phyloP scores from a whole-genome alignment of 108 stramenopile genomes.

The Fragilaria radians region DNA sequence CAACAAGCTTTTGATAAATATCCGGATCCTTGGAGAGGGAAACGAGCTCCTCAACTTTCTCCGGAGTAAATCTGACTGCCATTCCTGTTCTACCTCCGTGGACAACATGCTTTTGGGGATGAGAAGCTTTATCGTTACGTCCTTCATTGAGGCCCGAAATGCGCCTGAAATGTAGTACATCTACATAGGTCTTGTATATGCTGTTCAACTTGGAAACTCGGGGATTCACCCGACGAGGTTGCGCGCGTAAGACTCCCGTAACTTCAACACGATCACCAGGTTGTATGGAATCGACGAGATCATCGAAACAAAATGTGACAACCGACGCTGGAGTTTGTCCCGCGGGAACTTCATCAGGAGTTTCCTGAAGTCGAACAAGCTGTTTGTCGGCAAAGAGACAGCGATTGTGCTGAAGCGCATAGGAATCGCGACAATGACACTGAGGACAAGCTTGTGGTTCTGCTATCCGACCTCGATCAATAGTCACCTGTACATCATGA shows the following conservation, averaged over 20 bases:
- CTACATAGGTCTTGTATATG: slow-evolving; percentile 97
- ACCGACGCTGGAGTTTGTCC: slow-evolving; percentile 97
- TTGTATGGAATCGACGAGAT: slow-evolving; percentile 91
- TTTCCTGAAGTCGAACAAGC: slow-evolving; percentile 94
- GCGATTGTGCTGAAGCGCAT: slow-evolving; percentile 89
- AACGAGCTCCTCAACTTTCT: slow-evolving; percentile 64
- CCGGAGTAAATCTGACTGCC: slow-evolving; percentile 24
- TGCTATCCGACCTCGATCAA: slow-evolving; percentile 91
- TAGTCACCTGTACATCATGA: slow-evolving; percentile 61
- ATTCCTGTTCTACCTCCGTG: slow-evolving; percentile 3
- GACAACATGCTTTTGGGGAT: slow-evolving; percentile 14
- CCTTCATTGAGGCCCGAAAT: slow-evolving; percentile 30
- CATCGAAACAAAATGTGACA: slow-evolving; percentile 94
- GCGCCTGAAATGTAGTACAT: slow-evolving; percentile 92
- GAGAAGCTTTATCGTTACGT: slow-evolving; percentile 19
- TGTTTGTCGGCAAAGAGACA: slow-evolving; percentile 97
- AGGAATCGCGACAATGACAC: slow-evolving; percentile 62
- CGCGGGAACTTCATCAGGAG: slow-evolving; percentile 95
- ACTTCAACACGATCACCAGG: slow-evolving; percentile 98
- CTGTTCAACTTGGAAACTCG: slow-evolving; percentile 81
- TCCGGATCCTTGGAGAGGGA: slow-evolving; percentile 59
- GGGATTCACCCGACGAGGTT: slow-evolving; percentile 85
- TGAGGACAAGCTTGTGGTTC: slow-evolving; percentile 82
- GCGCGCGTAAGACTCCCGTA: slow-evolving; percentile 94
- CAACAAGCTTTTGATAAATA: slow-evolving; percentile 81